Conservation (phyloP, 495 filamentous ascomycete genomes). For the Lindgomyces ingoldianus region DNA sequence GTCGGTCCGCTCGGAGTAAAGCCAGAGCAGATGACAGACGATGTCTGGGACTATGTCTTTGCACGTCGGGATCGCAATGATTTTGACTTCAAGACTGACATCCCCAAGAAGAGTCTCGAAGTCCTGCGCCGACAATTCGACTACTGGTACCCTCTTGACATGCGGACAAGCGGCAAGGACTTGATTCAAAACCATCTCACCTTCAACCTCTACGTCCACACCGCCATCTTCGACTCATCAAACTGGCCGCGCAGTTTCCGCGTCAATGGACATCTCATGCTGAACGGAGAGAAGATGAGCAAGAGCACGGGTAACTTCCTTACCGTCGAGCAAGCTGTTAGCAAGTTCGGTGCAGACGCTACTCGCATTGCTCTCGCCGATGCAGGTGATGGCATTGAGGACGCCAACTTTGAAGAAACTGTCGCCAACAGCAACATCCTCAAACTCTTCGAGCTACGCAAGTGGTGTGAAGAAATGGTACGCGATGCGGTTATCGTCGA, state of each 20-base stretch:
- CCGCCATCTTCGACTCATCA: slow-evolving; percentile 81
- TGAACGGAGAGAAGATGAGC: slow-evolving; percentile 97
- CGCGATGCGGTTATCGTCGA: slow-evolving; percentile 47
- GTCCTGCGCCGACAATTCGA: slow-evolving; percentile 86
- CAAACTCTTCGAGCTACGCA: slow-evolving; percentile 77
- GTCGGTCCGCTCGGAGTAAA: slow-evolving; percentile 66
- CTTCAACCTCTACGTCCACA: slow-evolving; percentile 94
- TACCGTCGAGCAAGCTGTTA: slow-evolving; percentile 79
- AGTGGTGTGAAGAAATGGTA: slow-evolving; percentile 87
- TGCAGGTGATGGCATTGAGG: slow-evolving; percentile 89
- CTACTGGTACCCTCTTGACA: slow-evolving; percentile 94
- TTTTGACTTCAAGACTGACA: slow-evolving; percentile 59
- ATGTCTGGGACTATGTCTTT: slow-evolving; percentile 96
- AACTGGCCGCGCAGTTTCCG: slow-evolving; percentile 85
- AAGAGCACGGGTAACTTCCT: slow-evolving; percentile 97
- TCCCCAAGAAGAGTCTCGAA: slow-evolving; percentile 68
- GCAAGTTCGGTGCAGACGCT: slow-evolving; percentile 94
- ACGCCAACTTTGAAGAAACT: slow-evolving; percentile 96
- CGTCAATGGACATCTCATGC: slow-evolving; percentile 86
- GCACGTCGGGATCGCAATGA: slow-evolving; percentile 54
- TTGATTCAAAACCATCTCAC: slow-evolving; percentile 69
- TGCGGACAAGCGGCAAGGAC: slow-evolving; percentile 64
- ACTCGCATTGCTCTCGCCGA: slow-evolving; percentile 90
- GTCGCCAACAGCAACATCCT: slow-evolving; percentile 91
- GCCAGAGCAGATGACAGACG: slow-evolving; percentile 88